Evolutionary conservation across 768 basidiomycete genomes (phyloP), one percentile per base, ranked within the genome.

Genomic region (Auricularia heimuer): DNA sequence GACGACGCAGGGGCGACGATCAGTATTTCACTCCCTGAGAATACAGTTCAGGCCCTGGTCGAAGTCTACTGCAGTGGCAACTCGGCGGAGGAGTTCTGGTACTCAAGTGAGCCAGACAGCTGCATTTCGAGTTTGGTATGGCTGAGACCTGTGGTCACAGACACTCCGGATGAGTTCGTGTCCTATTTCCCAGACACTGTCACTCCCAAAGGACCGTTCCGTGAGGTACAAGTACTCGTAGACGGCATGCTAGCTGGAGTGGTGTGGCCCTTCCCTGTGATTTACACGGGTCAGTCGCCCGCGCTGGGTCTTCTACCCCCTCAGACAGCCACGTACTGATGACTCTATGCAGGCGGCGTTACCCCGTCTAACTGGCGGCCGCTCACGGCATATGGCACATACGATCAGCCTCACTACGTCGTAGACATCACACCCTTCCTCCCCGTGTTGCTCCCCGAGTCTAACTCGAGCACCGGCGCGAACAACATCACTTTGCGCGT

Each of bases 51-150:
- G 18, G 56, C 56, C 8, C 34, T 60, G 4, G 56, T 60, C 3
- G 56, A 60, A 33, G 56, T 60, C 7, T 60, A 60, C 34, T 60
- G 56, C 56, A 60, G 56, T 24, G 56, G 56, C 21, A 60, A 60
- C 56, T 60, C 56, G 4, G 56, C 56, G 24, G 56, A 60, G 34
- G 56, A 60, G 29, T 60, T 60, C 56, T 60, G 56, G 56, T 60
- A 60, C 34, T 14, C 24, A 29, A 60, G 56, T 60, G 34, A 33
- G 56, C 24, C 29, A 29, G 29, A 29, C 29, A 29, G 29, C 29
- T 29, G 29, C 21, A n/a, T 56, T 56, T 29, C 16, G 14, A 8
- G 21, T 29, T 56, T 29, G 54, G 14, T 12, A 18, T 56, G 10
- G 54, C 54, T 21, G 47, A 21, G 6, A 3, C 47, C 47, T 18